Percentiles rank a stretch among this genome's conserved stretches.
Evolutionary conservation across 2,329 filamentous ascomycete genomes (phyloP).

Genomic region (Ophiostoma piceae): DNA sequence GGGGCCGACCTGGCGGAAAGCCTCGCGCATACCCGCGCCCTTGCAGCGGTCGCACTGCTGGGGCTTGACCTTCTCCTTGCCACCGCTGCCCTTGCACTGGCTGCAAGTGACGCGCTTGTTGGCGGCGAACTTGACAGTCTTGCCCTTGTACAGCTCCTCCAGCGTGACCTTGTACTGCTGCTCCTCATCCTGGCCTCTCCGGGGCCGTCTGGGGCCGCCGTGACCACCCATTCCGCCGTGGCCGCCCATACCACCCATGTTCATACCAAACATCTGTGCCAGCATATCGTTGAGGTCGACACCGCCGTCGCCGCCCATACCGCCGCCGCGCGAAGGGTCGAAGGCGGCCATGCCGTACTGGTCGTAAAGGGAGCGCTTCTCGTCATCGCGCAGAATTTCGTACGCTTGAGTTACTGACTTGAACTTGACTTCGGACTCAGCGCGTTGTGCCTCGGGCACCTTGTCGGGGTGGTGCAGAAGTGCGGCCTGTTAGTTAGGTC

Average conservation of each 20-base stretch:
- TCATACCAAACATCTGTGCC: slow-evolving; percentile 84
- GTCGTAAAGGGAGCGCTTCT: slow-evolving; percentile 89
- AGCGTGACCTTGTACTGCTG: slow-evolving; percentile 86
- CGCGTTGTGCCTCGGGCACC: slow-evolving; percentile 77
- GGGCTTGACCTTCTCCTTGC: slow-evolving; percentile 84
- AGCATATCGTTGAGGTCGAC: slow-evolving; percentile 89
- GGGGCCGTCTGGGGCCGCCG: slow-evolving; percentile 50
- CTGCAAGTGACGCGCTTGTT: slow-evolving; percentile 90
- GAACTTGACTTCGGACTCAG: slow-evolving; percentile 84
- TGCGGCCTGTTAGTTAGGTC: slow-evolving; percentile 58
- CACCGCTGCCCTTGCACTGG: slow-evolving; percentile 81
- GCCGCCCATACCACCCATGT: slow-evolving; percentile 46
- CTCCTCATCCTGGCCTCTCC: slow-evolving; percentile 76
- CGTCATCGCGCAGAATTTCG: slow-evolving; percentile 93
- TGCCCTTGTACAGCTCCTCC: slow-evolving; percentile 96
- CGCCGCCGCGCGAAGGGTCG: slow-evolving; percentile 64
- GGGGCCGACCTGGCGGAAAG: slow-evolving; percentile 76
- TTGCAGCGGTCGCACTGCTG: slow-evolving; percentile 78
- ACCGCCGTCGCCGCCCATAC: slow-evolving; percentile 59
- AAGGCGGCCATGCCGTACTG: slow-evolving; percentile 94
- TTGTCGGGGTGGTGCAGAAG: slow-evolving; percentile 92
- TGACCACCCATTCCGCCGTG: slow-evolving; percentile 33
- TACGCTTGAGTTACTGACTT: slow-evolving; percentile 91
- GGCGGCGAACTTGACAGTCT: slow-evolving; percentile 93
- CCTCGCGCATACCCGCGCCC: slow-evolving; percentile 71